These are phyloP conservation scores for Eucalyptus polyanthemos DNA, from an alignment of 345 rosid species.

Conservation along the genomic window DNA sequence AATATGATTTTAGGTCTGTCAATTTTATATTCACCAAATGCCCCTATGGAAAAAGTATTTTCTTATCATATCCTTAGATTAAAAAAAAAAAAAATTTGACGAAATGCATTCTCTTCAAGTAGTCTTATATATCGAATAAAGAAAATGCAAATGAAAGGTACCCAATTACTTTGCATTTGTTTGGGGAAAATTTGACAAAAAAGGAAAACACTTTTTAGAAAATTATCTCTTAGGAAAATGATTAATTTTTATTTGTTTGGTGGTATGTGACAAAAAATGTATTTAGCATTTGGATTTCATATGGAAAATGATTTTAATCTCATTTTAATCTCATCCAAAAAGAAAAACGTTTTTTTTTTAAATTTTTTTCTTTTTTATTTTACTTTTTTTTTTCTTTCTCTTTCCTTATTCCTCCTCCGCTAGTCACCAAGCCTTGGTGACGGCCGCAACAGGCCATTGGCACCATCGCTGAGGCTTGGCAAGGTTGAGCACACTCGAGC, in stretches of 20 bases:
- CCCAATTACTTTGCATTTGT: background rate
- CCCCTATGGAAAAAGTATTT: background rate
- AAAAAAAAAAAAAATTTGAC: background rate
- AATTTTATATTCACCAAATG: background rate
- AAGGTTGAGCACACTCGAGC: accelerated
- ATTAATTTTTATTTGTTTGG: too few species aligned
- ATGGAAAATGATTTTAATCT: too few species aligned
- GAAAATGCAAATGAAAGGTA: background rate
- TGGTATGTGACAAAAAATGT: too few species aligned
- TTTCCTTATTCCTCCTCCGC: accelerated
- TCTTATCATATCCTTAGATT: background rate
- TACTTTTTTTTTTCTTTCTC: too few species aligned
- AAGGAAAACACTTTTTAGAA: too few species aligned
- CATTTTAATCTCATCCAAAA: too few species aligned
- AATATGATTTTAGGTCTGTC: background rate
- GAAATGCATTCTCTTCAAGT: background rate
- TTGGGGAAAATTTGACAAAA: too few species aligned
- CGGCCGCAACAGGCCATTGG: accelerated
- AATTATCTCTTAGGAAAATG: too few species aligned
- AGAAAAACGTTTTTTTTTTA: accelerated
- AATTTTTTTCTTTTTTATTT: too few species aligned
- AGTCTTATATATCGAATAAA: background rate
- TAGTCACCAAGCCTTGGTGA: accelerated
- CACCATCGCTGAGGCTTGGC: accelerated
- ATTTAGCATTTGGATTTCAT: too few species aligned